Evolutionary conservation across 441 rosid genomes (phyloP), one percentile per base, ranked within the genome.

Genomic region (Populus trichocarpa): DNA sequence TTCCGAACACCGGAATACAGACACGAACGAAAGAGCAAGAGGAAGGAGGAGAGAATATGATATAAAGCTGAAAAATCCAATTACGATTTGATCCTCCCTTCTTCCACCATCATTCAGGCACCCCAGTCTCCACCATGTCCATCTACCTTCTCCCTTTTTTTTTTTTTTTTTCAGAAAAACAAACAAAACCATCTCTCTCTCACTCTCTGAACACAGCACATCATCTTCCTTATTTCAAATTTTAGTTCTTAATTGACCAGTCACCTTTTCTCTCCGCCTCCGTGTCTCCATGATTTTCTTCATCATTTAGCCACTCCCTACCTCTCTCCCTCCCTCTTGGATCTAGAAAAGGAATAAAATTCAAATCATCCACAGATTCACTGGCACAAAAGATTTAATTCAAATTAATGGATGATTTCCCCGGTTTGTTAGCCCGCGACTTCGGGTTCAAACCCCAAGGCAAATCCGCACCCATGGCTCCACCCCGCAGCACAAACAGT

Each of bases 401-500:
- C 61, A 53, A 53, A 53, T 18, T 53, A 53, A 92, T 92, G 98
- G 97, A 94, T 79, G 97, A 92, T 79, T 90, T 94, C 74, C 88
- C 92, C 23, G 92, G 89, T 28, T 53, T 91, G 11, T 76, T 92
- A 67, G 83, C 91, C 35, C 80, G 91, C 38, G 96, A 92, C 84
- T 89, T 87, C 73, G 96, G 93, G 75, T 82, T 86, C 83, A 92
- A 88, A 71, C 96, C 96, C 35, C 98, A 89, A 28, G 93, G 96
- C 22, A 94, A 92, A 79, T 87, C 96, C 25, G 94, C 95, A 20
- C 97, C 98, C 46, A 92, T 94, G 98, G 88, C 94, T 0, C 84
- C 93, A 25, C 85, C 91, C 68, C 81, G 88, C 3, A 65, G 50
- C 38, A 67, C 83, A 7, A 59, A 82, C 40, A 71, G 23, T 59